Evolutionary conservation across 2,329 filamentous ascomycete species (phyloP), one percentile per base, ranked within the genome.

Genomic region (Xylariomycetidae sp.): DNA sequence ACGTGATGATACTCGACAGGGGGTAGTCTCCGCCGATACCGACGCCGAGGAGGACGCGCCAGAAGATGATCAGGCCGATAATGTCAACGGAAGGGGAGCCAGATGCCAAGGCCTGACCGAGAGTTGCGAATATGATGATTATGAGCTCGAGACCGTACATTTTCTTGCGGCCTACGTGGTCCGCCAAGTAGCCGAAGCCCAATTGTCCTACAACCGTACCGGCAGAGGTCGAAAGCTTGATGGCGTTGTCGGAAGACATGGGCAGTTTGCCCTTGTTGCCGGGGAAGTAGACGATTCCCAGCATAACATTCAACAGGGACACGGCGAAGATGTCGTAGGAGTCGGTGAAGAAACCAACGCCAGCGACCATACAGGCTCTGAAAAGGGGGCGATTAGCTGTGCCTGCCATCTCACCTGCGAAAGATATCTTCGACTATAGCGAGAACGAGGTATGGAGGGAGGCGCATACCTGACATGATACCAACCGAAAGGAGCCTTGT

Each of bases 311-410:
- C 43, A 83, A 67, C 53, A 88, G 67, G 44, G 80, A 82, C 48
- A 84, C 82, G 53, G 82, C 80, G 59, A 92, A 92, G 64, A 88
- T 86, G 54, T 85, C 81, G 62, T 89, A 90, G 25, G 84, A 84
- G 56, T 90, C 87, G 12, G 86, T 90, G 63, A 92, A 92, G 76
- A 94, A 92, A 48, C 86, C 87, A 41, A 90, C 82, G 50, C 87
- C 86, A 18, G 85, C 85, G 16, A 90, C 85, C 7, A 85, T 64
- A 34, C 85, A 75, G 37, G 85, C 82, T 25, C 85, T 57, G 13
- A n/a, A 11, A n/a, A n/a, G n/a, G n/a, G n/a, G n/a, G n/a, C n/a
- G n/a, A n/a, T n/a, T n/a, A n/a, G n/a, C n/a, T n/a, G n/a, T n/a
- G n/a, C n/a, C n/a, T n/a, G n/a, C n/a, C n/a, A n/a, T n/a, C n/a